Percentiles rank a stretch among this genome's conserved stretches.
These are phyloP conservation scores for Ganoderma resinaceum DNA, from an alignment of 1,284 basidiomycete species.

Conservation along the genomic window DNA sequence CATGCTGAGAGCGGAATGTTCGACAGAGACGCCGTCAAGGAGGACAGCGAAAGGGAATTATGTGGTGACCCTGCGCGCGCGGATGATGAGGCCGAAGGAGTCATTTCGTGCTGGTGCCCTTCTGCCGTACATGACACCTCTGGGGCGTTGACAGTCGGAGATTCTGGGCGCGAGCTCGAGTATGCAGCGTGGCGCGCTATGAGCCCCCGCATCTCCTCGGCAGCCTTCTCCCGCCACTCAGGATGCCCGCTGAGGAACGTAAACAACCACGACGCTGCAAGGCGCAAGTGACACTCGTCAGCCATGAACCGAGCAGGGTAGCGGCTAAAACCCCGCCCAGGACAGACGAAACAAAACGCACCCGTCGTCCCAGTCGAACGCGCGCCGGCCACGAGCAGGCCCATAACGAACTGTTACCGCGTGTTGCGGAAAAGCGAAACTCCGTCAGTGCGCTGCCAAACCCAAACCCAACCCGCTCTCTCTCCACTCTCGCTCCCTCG, in stretches of 20 bases:
- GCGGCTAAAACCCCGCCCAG: background rate
- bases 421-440: conserved; percentile 23
- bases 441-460: conserved; percentile 11
- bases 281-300: background rate
- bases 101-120: background rate
- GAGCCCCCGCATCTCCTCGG: conserved; percentile 65
- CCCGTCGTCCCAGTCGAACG: conserved; percentile 78
- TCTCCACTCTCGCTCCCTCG: background rate
- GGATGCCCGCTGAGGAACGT: conserved; percentile 70
- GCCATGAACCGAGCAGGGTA: conserved; percentile 21
- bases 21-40: conserved; percentile 57
- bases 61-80: conserved; percentile 1
- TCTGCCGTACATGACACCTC: background rate
- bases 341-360: conserved; percentile 34
- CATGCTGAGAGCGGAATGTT: conserved; percentile 69
- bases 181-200: conserved; percentile 52
- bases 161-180: conserved; percentile 21
- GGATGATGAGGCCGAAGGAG: background rate
- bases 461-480: background rate
- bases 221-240: conserved; percentile 65
- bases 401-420: conserved; percentile 72
- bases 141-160: conserved; percentile 29
- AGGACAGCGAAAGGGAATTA: conserved; percentile 29
- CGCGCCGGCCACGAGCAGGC: conserved; percentile 75
- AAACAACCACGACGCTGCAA: conserved; percentile 69